Base-by-base conservation (phyloP, 768 basidiomycete genomes). In the Favolaschia claudopus region DNA sequence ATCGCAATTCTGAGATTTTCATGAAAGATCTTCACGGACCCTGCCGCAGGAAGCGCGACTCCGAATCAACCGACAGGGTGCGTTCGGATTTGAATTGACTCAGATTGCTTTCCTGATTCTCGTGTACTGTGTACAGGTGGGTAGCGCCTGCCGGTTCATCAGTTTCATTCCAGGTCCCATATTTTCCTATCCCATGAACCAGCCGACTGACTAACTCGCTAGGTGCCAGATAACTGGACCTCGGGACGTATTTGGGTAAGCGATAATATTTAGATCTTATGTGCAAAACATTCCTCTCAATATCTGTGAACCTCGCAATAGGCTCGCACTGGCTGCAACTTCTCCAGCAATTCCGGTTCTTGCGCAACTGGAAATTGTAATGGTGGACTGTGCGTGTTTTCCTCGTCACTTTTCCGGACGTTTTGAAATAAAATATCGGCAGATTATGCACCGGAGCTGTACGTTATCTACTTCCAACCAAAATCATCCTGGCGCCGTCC, bases 301-400 rank as follows among this genome's bases (percentile, higher is more conserved):
- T 24, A 12, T 24, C 40, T n/a, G 10, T 36, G 34, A n/a, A n/a
- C n/a, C 12, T 36, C 34, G 34, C n/a, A 36, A 36, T 83, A 81
- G 83, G 80, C 67, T 51, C 78, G 78, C 19, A 75, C 74, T 25
- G 59, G 79, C 51, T 82, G 82, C 50, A 68, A 82, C 65, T 82
- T 82, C 66, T n/a, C n/a, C n/a, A 74, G 67, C 55, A 68, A 40
- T 40, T 39, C 51, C 70, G 71, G 28, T 25, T 67, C 73, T 15
- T 79, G 78, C 60, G 38, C 69, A 1, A 72, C 72, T 22, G 79
- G 79, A n/a, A 77, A 76, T 24, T 78, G 78, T 65, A 77, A 74
- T 38, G 75, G 78, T 42, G 79, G 79, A 34, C 67, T 79, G 78
- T 73, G 37, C 52, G 70, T 64, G 20, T n/a, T 40, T 15, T 25